Evolutionary conservation across 768 basidiomycete genomes (phyloP).

Genomic region (Leccinum olivaceopallidum): DNA sequence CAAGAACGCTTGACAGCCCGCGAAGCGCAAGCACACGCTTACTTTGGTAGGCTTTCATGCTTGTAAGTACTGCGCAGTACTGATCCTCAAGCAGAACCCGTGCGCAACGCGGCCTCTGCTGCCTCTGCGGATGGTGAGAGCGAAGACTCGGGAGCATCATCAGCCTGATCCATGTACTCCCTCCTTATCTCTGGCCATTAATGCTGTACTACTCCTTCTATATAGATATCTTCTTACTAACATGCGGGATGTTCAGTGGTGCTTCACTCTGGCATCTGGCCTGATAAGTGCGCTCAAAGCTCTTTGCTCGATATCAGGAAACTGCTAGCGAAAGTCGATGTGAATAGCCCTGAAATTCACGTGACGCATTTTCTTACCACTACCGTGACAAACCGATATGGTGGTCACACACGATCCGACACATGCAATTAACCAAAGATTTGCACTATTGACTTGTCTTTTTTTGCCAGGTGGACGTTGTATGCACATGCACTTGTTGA

Average conservation of each 20-base stretch:
- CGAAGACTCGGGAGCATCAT: constrained; percentile 44
- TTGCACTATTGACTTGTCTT: background rate
- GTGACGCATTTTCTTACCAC: constrained; percentile 10
- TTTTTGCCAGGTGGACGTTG: constrained; percentile 15
- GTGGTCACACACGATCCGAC: constrained; percentile 5
- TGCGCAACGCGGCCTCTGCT: constrained; percentile 49
- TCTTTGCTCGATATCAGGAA: constrained; percentile 10
- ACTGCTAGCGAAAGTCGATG: constrained; percentile 1
- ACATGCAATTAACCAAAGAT: constrained; percentile 11
- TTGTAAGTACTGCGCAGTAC: constrained; percentile 16
- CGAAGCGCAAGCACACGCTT: constrained; percentile 90
- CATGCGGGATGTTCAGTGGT: constrained; percentile 24
- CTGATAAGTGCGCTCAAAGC: constrained; percentile 23
- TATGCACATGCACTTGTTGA: constrained; percentile 16
- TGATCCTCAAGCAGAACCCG: constrained; percentile 54
- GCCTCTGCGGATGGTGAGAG: constrained; percentile 60
- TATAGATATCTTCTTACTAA: constrained; percentile 32
- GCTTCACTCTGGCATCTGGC: constrained; percentile 13
- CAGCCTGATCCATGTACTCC: constrained; percentile 30
- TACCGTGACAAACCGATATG: constrained; percentile 4
- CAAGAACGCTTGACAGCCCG: constrained; percentile 94
- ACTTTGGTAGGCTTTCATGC: constrained; percentile 65
- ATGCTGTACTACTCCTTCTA: constrained; percentile 36
- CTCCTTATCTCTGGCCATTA: constrained; percentile 26
- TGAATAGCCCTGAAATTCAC: constrained; percentile 10